These are phyloP conservation scores for Fusarium sp. DNA, from an alignment of 2,329 filamentous ascomycete genomes.

Conservation along the genomic window DNA sequence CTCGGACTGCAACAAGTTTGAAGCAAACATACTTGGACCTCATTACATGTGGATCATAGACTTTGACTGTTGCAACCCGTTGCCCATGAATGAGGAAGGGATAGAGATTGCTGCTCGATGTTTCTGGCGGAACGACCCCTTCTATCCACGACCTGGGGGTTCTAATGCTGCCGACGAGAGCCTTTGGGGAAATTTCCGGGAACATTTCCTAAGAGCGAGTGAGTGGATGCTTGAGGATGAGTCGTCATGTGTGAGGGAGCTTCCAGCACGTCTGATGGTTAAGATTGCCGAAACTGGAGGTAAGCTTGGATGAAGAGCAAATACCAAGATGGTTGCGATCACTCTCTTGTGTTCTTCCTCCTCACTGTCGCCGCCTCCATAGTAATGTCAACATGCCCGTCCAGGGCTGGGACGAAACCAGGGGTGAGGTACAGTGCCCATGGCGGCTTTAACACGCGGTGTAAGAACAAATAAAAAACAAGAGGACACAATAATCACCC, in stretches of 20 bases:
- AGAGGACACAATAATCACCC: too few species aligned
- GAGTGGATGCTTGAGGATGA: not conserved
- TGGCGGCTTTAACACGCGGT: not conserved
- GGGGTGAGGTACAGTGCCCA: not conserved
- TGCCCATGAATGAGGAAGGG: constrained; percentile 52
- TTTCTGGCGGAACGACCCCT: constrained; percentile 65
- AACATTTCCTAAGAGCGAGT: not conserved
- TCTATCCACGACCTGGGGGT: constrained; percentile 56
- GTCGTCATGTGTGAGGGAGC: not conserved
- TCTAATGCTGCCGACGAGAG: constrained; percentile 11
- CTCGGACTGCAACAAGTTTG: not conserved
- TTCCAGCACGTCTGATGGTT: not conserved
- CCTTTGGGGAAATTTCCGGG: constrained; percentile 44
- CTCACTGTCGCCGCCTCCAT: too few species aligned
- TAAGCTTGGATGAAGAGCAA: not conserved
- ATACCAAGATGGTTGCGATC: not conserved
- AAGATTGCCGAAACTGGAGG: constrained; percentile 1
- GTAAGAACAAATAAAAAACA: too few species aligned
- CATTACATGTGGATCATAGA: constrained; percentile 61
- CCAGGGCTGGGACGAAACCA: not conserved
- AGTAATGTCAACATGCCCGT: not conserved
- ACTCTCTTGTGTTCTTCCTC: too few species aligned
- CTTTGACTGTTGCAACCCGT: constrained; percentile 55
- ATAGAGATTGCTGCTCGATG: constrained; percentile 51
- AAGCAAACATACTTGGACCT: constrained; percentile 38